Base-by-base conservation (phyloP, 2,329 filamentous ascomycete genomes). In the Zelopaecilomyces penicillatus region DNA sequence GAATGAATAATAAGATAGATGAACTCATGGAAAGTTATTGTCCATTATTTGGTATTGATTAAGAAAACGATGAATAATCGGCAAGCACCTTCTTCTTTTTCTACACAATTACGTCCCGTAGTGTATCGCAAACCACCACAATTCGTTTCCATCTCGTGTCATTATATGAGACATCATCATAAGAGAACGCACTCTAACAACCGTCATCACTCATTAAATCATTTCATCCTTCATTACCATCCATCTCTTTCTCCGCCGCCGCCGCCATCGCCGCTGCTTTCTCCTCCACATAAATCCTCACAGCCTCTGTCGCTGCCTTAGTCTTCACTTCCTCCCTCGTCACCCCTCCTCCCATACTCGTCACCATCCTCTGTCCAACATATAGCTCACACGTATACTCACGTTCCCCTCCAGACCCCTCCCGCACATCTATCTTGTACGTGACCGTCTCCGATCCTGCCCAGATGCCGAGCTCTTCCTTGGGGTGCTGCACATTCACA, bases 401-500 rank as follows among this genome's bases (percentile, higher is more conserved):
- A 27, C 45, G 58, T 5, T 57, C 57, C 1, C 50, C 54, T 2
- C 51, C 52, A 0, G 50, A 43, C 1, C 39, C 44, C 9, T 54
- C 51, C 4, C 48, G 40, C 3, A 54, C 50, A 11, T 65, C 61
- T 19, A 69, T 53, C 5, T 61, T 57, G 58, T 88, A 89, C 31
- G 65, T 59, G 0, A 87, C 74, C 29, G 58, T 71, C 44, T 73
- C 63, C 2, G 44, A 62, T 4, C 67, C 71, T 0, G 79, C 79
- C 30, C 84, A 52, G 37, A 72, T 65, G 0, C 83, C 82, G 6
- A 94, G 63, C 46, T 80, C 71, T 58, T 87, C 82, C 61, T 87
- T 90, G 1, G 80, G 80, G 48, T 83, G 78, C 50, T 69, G 56
- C 5, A 74, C 57, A n/a, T 82, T 71, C 3, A 91, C 72, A 0